phyloP scores from a whole-genome alignment of 495 filamentous ascomycete genomes.

The Annulohypoxylon stygium region DNA sequence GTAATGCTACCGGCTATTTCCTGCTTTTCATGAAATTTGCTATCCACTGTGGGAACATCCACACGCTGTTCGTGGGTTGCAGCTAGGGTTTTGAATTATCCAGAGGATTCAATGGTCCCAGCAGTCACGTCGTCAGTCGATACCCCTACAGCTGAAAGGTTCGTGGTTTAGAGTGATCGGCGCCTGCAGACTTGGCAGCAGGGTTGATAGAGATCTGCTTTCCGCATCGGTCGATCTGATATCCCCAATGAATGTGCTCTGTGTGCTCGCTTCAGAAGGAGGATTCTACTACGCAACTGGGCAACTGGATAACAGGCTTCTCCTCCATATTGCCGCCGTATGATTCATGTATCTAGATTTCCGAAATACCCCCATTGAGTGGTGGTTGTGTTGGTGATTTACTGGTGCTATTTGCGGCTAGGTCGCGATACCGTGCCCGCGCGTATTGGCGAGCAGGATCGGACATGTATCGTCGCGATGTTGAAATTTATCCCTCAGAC shows the following conservation, averaged over 20 bases:
- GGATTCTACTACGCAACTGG: slow-evolving; percentile 24
- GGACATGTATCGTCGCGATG: slow-evolving; percentile 10
- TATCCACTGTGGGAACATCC: slow-evolving; percentile 40
- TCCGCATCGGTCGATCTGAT: slow-evolving; percentile 43
- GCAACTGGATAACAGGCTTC: neutral
- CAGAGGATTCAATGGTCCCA: slow-evolving; percentile 15
- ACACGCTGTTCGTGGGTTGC: slow-evolving; percentile 15
- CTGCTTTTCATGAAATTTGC: slow-evolving; percentile 33
- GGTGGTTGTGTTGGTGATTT: neutral
- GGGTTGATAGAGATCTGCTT: slow-evolving; percentile 44
- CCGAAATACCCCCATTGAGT: neutral
- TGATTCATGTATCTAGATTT: slow-evolving; percentile 3
- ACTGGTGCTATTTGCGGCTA: neutral
- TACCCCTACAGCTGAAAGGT: slow-evolving; percentile 37
- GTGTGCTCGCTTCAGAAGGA: slow-evolving; percentile 28
- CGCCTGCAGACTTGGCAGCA: slow-evolving; percentile 44
- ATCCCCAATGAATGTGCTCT: slow-evolving; percentile 35
- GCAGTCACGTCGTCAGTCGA: slow-evolving; percentile 15
- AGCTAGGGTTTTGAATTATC: slow-evolving; percentile 19
- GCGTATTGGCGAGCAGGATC: slow-evolving; percentile 7
- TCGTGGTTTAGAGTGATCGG: slow-evolving; percentile 44
- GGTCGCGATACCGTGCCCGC: neutral
- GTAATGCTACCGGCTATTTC: slow-evolving; percentile 27
- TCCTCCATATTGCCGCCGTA: slow-evolving; percentile 19
- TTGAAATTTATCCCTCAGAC: slow-evolving; percentile 4